Evolutionary conservation across 192 early-diverging fungal genomes (phyloP).

Genomic region (Coemansia sp.): DNA sequence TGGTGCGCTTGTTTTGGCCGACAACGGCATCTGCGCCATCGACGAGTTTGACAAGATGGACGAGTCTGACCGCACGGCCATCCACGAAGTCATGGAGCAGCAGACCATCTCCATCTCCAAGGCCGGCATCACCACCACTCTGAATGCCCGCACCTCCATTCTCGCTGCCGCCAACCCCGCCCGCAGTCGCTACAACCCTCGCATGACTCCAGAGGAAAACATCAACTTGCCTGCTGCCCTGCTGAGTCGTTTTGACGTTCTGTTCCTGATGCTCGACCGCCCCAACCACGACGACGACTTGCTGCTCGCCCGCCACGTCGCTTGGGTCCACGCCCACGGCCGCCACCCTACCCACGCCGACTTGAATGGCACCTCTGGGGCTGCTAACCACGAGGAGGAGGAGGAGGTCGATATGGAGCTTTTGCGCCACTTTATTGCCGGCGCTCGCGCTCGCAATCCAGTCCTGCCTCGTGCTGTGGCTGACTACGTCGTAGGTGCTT

Average conservation of each 20-base stretch:
- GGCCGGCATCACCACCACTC: slow-evolving; percentile 96
- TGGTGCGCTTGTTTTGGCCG: slow-evolving; percentile 94
- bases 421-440: slow-evolving; percentile 88
- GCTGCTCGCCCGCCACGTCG: slow-evolving; percentile 82
- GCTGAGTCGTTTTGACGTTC: slow-evolving; percentile 88
- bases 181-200: slow-evolving; percentile 93
- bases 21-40: slow-evolving; percentile 98
- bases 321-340: slow-evolving; percentile 89
- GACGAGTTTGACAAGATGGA: slow-evolving; percentile 99
- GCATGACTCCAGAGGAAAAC: slow-evolving; percentile 86
- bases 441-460: slow-evolving; percentile 73
- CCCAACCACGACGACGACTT: slow-evolving; percentile 76
- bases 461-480: slow-evolving; percentile 72
- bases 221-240: slow-evolving; percentile 96
- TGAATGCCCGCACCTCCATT: slow-evolving; percentile 94
- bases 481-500: slow-evolving; percentile 85
- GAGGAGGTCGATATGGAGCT: slow-evolving; percentile 64
- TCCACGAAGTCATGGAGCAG: slow-evolving; percentile 99
- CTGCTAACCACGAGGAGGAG: slow-evolving; percentile 31
- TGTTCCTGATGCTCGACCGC: slow-evolving; percentile 90
- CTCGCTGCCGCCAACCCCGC: slow-evolving; percentile 96
- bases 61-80: slow-evolving; percentile 91
- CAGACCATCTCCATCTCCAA: slow-evolving; percentile 98
- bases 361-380: slow-evolving; percentile 19
- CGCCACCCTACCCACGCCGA: slow-evolving; percentile 68